phyloP scores from a whole-genome alignment of 2,329 filamentous ascomycete genomes.

The Aureobasidium sp. region DNA sequence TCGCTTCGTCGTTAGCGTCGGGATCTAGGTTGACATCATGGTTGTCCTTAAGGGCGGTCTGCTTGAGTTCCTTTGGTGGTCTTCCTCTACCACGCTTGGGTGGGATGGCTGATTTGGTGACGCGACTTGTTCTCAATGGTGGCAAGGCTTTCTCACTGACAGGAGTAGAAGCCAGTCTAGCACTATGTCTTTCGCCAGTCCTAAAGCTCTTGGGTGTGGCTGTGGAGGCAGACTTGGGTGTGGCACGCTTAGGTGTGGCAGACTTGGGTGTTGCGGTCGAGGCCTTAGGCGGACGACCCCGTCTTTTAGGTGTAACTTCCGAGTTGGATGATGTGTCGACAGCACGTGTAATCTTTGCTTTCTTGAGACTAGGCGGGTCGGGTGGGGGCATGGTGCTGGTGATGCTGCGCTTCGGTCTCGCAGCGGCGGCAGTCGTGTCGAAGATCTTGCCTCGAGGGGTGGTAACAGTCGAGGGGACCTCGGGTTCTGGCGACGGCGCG shows the following conservation, averaged over 20 bases:
- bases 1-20: conserved; percentile 10
- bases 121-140: not conserved
- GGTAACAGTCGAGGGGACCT: conserved; percentile 15
- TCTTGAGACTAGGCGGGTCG: conserved; percentile 7
- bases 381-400: not conserved
- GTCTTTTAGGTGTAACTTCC: conserved; percentile 19
- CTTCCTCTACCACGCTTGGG: conserved; percentile 16
- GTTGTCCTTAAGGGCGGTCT: not conserved
- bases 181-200: conserved; percentile 9
- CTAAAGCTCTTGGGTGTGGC: not conserved
- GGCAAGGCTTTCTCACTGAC: not conserved
- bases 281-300: conserved; percentile 19
- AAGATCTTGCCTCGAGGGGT: conserved; percentile 19
- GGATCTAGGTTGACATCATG: not conserved
- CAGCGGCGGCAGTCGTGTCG: conserved; percentile 20
- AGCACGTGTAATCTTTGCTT: not conserved
- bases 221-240: not conserved
- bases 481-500: not conserved
- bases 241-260: not conserved
- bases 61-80: conserved; percentile 13
- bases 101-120: not conserved
- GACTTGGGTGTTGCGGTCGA: not conserved
- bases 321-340: not conserved
- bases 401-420: conserved; percentile 10
- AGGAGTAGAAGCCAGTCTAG: conserved; percentile 7